These are phyloP conservation scores for Perilla frutescens DNA, from an alignment of 257 asterid species.

Conservation along the genomic window DNA sequence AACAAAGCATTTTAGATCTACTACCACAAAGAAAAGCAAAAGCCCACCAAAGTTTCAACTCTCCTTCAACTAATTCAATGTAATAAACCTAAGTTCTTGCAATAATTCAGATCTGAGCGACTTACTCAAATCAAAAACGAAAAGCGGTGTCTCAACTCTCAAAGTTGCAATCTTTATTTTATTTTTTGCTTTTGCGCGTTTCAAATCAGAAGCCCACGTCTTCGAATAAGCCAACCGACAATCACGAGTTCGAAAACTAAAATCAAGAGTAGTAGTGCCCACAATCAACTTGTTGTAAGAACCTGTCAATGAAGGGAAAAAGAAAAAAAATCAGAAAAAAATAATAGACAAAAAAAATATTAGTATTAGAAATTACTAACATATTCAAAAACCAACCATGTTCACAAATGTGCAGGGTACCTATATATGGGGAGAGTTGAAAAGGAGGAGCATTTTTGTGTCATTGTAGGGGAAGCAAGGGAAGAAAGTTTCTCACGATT, in stretches of 20 bases:
- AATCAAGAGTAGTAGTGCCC: constrained; percentile 19
- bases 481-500: constrained; percentile 9
- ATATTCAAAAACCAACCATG: constrained; percentile 1
- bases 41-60: not conserved
- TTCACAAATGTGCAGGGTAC: constrained; percentile 1
- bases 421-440: constrained; percentile 37
- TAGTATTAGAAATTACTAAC: not conserved
- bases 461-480: constrained; percentile 23
- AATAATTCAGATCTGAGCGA: constrained; percentile 61
- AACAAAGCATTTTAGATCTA: constrained; percentile 47
- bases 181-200: not conserved
- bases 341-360: not conserved
- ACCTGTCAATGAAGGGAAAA: constrained; percentile 20
- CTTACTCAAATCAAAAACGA: constrained; percentile 48
- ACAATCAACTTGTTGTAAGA: constrained; percentile 30
- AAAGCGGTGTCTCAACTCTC: not conserved
- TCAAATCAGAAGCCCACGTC: constrained; percentile 34
- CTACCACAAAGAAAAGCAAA: constrained; percentile 16
- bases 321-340: no score
- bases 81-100: constrained; percentile 25
- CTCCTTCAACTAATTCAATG: constrained; percentile 26
- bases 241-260: not conserved
- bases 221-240: constrained; percentile 16
- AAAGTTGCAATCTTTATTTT: constrained; percentile 37
- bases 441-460: constrained; percentile 24